Evolutionary conservation across 169 alveolate species (phyloP).

Genomic region (Toxoplasma gondii): DNA sequence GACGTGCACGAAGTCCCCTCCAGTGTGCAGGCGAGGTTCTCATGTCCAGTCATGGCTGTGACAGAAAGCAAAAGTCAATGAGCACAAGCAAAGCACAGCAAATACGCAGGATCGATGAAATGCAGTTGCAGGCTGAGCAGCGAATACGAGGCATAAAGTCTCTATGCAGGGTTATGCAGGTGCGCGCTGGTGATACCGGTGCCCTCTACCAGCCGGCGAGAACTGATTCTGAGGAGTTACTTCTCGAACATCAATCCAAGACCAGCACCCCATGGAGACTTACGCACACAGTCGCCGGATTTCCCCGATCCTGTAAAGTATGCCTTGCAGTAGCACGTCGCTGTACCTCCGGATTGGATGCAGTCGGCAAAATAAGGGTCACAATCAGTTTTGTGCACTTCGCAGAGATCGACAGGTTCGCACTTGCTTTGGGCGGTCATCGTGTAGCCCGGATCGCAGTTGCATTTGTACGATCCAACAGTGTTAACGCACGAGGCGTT

Average conservation of each 20-base stretch:
- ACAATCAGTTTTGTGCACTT: conserved; percentile 57
- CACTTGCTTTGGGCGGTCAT: not conserved
- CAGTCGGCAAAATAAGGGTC: conserved; percentile 58
- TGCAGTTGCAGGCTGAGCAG: not conserved
- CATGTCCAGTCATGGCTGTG: conserved; percentile 56
- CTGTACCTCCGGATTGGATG: conserved; percentile 58
- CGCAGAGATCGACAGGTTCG: conserved; percentile 39
- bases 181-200: not conserved
- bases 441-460: conserved; percentile 61
- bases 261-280: not conserved
- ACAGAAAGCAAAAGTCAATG: not conserved
- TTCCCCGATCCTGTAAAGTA: conserved; percentile 67
- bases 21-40: conserved; percentile 47
- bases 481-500: conserved; percentile 67
- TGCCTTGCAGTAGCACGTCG: conserved; percentile 64
- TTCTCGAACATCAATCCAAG: not conserved
- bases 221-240: not conserved
- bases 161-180: not conserved
- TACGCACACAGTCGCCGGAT: conserved; percentile 42
- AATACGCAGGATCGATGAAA: not conserved
- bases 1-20: conserved; percentile 33
- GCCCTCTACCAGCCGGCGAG: not conserved
- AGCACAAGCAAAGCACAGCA: not conserved
- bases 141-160: not conserved
- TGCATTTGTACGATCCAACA: conserved; percentile 67